Conservation (phyloP, 352 stramenopile species). For the Phytophthora fragariae region DNA sequence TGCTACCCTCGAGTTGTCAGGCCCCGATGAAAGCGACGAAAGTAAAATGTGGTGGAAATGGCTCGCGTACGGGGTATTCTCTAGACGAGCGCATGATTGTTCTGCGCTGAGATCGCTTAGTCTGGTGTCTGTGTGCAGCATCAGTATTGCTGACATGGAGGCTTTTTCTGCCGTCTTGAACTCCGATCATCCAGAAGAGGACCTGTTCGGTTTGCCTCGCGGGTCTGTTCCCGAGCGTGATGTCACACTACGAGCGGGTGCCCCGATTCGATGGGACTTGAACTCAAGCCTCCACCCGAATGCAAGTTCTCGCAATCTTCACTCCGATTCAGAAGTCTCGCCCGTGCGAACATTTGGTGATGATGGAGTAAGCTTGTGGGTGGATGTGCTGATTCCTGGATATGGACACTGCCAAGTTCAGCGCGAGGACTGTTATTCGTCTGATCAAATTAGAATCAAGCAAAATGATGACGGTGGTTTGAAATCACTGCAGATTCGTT, state of each 20-base stretch:
- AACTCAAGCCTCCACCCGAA: background rate
- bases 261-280: background rate
- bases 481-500: background rate
- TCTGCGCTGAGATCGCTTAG: background rate
- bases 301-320: background rate
- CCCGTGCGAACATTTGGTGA: background rate
- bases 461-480: background rate
- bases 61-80: background rate
- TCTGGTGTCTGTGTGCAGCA: background rate
- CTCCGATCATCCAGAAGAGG: background rate
- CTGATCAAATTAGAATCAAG: conserved; percentile 3
- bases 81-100: background rate
- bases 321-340: background rate
- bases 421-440: background rate
- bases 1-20: background rate
- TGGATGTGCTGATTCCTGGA: background rate
- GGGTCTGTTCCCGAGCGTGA: background rate
- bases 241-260: background rate
- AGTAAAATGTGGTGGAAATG: background rate
- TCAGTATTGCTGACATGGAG: background rate
- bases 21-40: background rate
- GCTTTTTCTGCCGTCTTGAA: background rate
- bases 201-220: background rate
- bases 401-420: background rate
- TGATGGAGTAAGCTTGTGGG: background rate